Base-by-base conservation (phyloP, 2,329 filamentous ascomycete genomes). In the Colletotrichum sp. region DNA sequence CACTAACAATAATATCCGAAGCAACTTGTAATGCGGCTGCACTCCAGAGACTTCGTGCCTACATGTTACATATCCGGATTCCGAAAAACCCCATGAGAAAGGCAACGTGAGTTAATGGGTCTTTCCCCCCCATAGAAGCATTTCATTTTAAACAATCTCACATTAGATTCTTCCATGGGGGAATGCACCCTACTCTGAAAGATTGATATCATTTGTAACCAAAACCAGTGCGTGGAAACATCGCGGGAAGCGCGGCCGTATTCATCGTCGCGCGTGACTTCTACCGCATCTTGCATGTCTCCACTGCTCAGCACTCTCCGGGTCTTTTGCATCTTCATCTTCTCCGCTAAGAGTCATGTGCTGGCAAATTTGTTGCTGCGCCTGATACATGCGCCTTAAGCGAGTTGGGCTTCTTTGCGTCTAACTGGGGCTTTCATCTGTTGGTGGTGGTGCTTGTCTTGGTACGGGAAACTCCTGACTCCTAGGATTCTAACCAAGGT, bases 91-190 rank as follows among this genome's bases (percentile, higher is more conserved):
- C 0, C 18, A 21, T 12, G 16, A 48, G 43, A n/a, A 48, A 48
- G 43, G n/a, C 43, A 48, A 1, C 0, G 43, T 48, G 18, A 21
- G 43, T 48, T 6, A 7, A 4, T 2, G 5, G 3, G 5, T 43
- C 43, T n/a, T 10, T 12, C 10, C 18, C 18, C 10, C 39, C 18
- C 1, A 48, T 48, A 1, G 10, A n/a, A 48, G 39, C 39, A 21
- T 12, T n/a, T 43, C 9, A 43, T 43, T 43, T 10, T 1, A 10
- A 18, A 43, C 0, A 3, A 43, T n/a, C 18, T 43, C 39, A n/a
- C 18, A 43, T 43, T n/a, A 0, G 0, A 43, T 21, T 48, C 10
- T 12, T 48, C 10, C 4, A 12, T 0, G 1, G 18, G 3, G 10
- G 10, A 48, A 21, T 2, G 18, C 43, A 48, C 43, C 43, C 2